Base-by-base conservation (phyloP, 108 stramenopile species). In the Fragilariopsis cylindrus region DNA sequence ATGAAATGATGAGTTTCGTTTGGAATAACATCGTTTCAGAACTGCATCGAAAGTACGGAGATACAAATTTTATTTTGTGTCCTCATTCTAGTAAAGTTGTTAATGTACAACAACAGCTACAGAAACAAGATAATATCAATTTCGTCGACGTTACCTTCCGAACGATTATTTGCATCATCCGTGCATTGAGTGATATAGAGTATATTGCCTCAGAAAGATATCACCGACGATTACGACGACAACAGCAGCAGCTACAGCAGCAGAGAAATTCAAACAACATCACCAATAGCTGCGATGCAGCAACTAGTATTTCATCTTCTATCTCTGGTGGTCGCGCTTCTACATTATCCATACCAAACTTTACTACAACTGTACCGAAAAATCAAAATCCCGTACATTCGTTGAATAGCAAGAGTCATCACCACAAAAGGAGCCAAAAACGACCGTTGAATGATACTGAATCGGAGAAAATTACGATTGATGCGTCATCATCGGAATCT, bases 11-110 rank as follows among this genome's bases (percentile, higher is more conserved):
- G 41, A 21, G 39, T 11, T 65, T 65, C 47, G 44, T 65, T 65
- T 65, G 65, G 65, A 48, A 65, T 18, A 65, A 65, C 1, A 65
- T 65, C 13, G 13, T 65, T 46, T 46, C 65, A 3, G 21, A 30
- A 30, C 41, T 60, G 58, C 16, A 60, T 2, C 30, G 30, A 60
- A 18, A 30, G 21, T 7, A 12, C 11, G 21, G 9, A 56, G 16
- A 5, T 60, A 5, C 11, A 5, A 60, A 30, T 30, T 41, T 60
- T 30, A 40, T 60, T 30, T 30, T 60, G 16, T 60, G 58, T 30
- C 58, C 58, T 7, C 4, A 60, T 21, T 60, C 58, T 39, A 5
- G 5, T 5, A 18, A 39, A 60, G 4, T 40, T 11, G 21, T 60
- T 9, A 5, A 21, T 30, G 19, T 60, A 11, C 11, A 60, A 41